These are phyloP conservation scores for Hemerocallis citrina DNA, from an alignment of 106 monocot genomes.

Conservation along the genomic window DNA sequence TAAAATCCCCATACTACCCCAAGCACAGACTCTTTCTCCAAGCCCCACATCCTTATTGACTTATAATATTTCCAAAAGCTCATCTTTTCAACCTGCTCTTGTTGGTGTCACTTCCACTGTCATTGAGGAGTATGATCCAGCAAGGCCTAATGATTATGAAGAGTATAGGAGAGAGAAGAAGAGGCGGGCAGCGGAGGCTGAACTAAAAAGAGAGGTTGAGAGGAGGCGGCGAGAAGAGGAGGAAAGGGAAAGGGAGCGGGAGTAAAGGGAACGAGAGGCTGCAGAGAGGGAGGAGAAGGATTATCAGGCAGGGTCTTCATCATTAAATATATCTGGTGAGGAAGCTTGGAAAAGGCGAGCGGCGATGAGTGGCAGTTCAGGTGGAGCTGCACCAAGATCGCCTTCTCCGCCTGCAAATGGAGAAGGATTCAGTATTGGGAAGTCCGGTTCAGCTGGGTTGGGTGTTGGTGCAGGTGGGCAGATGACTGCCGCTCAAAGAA, in stretches of 20 bases:
- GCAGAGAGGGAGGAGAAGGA: conserved; percentile 52
- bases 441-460: conserved; percentile 64
- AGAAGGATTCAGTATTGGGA: conserved; percentile 79
- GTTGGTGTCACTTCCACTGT: conserved; percentile 72
- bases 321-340: conserved; percentile 84
- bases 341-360: conserved; percentile 94
- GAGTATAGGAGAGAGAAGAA: conserved; percentile 84
- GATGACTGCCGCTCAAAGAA: conserved; percentile 98
- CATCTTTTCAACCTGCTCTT: conserved; percentile 70
- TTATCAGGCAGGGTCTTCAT: conserved; percentile 33
- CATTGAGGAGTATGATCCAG: conserved; percentile 88
- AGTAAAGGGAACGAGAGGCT: conserved; percentile 58
- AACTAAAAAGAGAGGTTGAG: conserved; percentile 78
- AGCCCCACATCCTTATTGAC: conserved; percentile 7
- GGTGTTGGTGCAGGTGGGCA: conserved; percentile 95
- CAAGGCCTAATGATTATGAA: conserved; percentile 94
- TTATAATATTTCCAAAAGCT: conserved; percentile 25
- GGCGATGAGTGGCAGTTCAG: conserved; percentile 58
- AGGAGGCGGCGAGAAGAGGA: conserved; percentile 76
- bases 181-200: conserved; percentile 56
- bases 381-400: conserved; percentile 31
- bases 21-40: conserved; percentile 15
- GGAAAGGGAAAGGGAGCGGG: conserved; percentile 82
- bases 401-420: conserved; percentile 65
- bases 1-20: conserved; percentile 25